Conservation (phyloP, 352 stramenopile species). For the Saprolegnia parasitica region DNA sequence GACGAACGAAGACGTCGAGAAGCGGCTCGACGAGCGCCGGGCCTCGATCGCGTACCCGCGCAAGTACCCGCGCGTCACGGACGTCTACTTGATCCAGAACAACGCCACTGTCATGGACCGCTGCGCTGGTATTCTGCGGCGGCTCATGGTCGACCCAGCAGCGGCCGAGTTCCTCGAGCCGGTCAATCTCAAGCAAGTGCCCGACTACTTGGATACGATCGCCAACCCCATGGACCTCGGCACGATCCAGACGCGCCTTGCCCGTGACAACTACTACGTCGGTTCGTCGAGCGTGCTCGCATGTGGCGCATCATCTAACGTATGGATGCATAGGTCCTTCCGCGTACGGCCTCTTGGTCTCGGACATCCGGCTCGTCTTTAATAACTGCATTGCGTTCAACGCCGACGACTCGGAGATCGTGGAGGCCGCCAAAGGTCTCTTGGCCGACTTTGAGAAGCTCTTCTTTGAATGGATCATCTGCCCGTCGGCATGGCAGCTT, state of each 20-base stretch:
- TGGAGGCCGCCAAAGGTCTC: conserved; percentile 59
- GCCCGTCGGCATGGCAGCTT: conserved; percentile 73
- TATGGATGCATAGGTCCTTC: conserved; percentile 39
- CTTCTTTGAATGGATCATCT: conserved; percentile 82
- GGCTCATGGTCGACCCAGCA: conserved; percentile 75
- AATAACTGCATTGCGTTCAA: conserved; percentile 86
- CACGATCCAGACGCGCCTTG: conserved; percentile 62
- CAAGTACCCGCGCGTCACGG: conserved; percentile 69
- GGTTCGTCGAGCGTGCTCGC: conserved; percentile 18
- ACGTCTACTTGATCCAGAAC: conserved; percentile 80
- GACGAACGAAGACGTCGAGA: conserved; percentile 42
- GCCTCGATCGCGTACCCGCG: conserved; percentile 44
- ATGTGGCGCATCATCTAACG: neutral
- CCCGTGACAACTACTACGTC: conserved; percentile 77
- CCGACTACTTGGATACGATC: conserved; percentile 84
- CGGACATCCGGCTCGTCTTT: conserved; percentile 83
- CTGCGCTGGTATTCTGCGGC: conserved; percentile 70
- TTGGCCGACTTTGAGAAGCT: conserved; percentile 81
- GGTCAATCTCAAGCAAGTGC: conserved; percentile 67
- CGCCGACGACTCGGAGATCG: conserved; percentile 74
- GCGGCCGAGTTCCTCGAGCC: conserved; percentile 78
- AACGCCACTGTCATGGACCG: conserved; percentile 60
- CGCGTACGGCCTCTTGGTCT: conserved; percentile 66
- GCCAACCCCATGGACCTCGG: conserved; percentile 86
- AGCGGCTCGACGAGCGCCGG: conserved; percentile 73